Evolutionary conservation across 345 rosid species (phyloP).

Genomic region (Citrus australasica): DNA sequence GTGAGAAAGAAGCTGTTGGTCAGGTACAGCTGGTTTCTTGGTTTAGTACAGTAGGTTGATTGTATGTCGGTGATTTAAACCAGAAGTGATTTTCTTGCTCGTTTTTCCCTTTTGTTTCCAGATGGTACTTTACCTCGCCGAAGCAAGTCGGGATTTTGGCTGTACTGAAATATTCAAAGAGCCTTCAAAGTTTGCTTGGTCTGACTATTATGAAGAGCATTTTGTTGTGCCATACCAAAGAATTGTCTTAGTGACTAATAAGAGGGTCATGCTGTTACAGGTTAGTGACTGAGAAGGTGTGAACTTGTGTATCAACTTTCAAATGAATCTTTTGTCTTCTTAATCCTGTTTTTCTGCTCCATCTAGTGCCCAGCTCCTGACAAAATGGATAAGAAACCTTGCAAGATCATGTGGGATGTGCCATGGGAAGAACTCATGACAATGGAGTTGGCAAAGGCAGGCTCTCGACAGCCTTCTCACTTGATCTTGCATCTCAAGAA

Average conservation of each 20-base stretch:
- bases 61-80: background rate
- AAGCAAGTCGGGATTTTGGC: constrained; percentile 86
- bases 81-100: background rate
- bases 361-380: constrained; percentile 64
- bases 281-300: constrained; percentile 28
- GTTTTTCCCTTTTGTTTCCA: constrained; percentile 33
- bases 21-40: constrained; percentile 47
- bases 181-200: constrained; percentile 87
- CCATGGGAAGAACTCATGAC: constrained; percentile 95
- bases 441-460: constrained; percentile 94
- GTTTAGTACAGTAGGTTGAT: background rate
- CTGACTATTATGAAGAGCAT: constrained; percentile 86
- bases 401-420: constrained; percentile 96
- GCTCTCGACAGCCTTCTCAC: constrained; percentile 71
- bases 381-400: constrained; percentile 87
- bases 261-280: constrained; percentile 85
- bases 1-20: constrained; percentile 88
- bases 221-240: constrained; percentile 74
- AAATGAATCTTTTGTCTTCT: background rate
- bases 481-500: constrained; percentile 84
- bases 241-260: constrained; percentile 79
- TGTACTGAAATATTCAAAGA: constrained; percentile 91
- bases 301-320: background rate
- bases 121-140: constrained; percentile 91
- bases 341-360: constrained; percentile 18